phyloP scores from a whole-genome alignment of 148 eudicot genomes.

The Chenopodium quinoa region DNA sequence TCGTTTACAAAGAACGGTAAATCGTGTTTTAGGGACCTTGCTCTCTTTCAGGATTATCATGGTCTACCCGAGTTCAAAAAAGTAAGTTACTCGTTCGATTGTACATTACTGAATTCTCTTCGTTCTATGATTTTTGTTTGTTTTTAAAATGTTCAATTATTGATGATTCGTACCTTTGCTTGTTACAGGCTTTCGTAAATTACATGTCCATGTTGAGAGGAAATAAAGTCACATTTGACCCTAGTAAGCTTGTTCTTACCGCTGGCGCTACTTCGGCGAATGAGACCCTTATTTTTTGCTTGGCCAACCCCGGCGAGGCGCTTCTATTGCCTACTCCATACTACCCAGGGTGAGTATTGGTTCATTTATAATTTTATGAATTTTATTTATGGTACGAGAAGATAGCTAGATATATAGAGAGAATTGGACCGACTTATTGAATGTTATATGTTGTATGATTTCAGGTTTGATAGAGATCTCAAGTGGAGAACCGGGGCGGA shows the following conservation, averaged over 20 bases:
- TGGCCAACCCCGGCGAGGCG: constrained; percentile 74
- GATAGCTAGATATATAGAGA: no score
- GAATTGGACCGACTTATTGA: neutral
- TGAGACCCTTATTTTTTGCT: constrained; percentile 75
- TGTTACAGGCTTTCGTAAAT: constrained; percentile 57
- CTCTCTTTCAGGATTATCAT: constrained; percentile 82
- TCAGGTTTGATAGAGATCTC: constrained; percentile 76
- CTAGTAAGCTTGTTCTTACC: constrained; percentile 59
- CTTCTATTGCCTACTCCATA: constrained; percentile 80
- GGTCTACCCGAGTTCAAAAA: constrained; percentile 76
- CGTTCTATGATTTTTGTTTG: neutral
- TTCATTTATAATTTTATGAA: no score
- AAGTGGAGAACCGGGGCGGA: constrained; percentile 77
- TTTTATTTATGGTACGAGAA: no score
- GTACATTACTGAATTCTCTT: neutral
- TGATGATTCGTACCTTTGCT: constrained; percentile 16
- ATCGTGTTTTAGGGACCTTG: constrained; percentile 59
- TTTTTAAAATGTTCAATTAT: neutral
- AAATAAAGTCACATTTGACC: constrained; percentile 58
- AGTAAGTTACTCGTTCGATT: constrained; percentile 28
- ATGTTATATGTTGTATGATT: neutral
- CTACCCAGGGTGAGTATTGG: constrained; percentile 60
- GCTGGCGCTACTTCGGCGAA: constrained; percentile 89
- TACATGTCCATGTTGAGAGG: constrained; percentile 69
- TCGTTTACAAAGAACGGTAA: constrained; percentile 48